Evolutionary conservation across 352 stramenopile species (phyloP), one percentile per base, ranked within the genome.

Genomic region (Phytophthora sojae): DNA sequence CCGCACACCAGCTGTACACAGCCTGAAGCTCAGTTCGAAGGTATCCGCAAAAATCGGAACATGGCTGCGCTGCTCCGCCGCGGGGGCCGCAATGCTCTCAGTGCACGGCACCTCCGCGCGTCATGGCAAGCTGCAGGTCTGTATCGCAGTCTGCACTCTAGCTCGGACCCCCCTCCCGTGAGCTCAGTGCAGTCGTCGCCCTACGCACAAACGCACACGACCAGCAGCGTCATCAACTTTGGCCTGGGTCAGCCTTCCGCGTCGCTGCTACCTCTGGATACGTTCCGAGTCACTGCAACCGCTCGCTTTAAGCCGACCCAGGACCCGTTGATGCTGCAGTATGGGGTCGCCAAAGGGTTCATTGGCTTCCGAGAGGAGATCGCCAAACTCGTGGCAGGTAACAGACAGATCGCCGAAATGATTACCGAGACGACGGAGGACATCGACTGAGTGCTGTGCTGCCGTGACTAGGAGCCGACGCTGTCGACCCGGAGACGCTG

Each of bases 161-260:
- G 3, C 14, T 2, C 56, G 8, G 21, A 37, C 8, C 29, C 64
- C 9, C 14, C 51, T 3, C 29, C 47, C n/a, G 57, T 83, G 51
- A 68, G 52, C 32, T 75, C 82, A 3, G 76, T 85, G 64, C 85
- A 93, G 59, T 78, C 82, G n/a, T 93, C 85, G 3, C 61, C 77
- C 19, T 93, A 91, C 55, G 85, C 81, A 32, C 85, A 93, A 63
- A 89, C 83, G 26, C 85, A 89, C 67, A 87, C 83, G 29, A 82
- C 75, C 35, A 75, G 76, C 19, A 69, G 75, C 26, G 69, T 92
- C 51, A 88, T 97, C 68, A 97, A 97, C 73, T 94, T 97, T 59
- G 89, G 87, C 0, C 70, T 97, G n/a, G 90, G 90, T 0, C 89
- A 96, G 71, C 90, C 90, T 57, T 90, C 90, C 8, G 75, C 77